A percentile compares a stretch with the other conserved stretches of the same genome.
phyloP scores from a whole-genome alignment of 2,329 filamentous ascomycete species.

The Cladosporium sp. region DNA sequence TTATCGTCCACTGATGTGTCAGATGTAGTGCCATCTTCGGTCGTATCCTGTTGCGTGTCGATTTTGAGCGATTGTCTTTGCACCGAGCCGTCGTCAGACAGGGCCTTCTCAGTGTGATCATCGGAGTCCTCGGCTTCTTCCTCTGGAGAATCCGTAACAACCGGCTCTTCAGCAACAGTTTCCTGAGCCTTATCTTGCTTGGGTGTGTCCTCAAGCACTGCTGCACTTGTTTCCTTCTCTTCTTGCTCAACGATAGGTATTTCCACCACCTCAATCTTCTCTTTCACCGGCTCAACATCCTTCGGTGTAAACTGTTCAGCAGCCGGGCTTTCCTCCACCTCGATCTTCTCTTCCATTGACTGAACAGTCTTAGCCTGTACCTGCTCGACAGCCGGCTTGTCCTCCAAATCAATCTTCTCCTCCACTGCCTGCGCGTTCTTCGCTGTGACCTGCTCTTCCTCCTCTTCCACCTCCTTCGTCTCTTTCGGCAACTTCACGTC shows the following conservation, averaged over 20 bases:
- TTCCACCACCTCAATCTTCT: background rate
- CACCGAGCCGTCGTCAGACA: conserved; percentile 7
- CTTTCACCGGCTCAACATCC: background rate
- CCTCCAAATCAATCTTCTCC: background rate
- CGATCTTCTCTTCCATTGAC: background rate
- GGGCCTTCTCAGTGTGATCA: conserved; percentile 11
- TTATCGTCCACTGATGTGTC: background rate
- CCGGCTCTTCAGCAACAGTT: background rate
- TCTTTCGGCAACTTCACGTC: background rate
- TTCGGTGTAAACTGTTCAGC: background rate
- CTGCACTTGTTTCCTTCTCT: background rate
- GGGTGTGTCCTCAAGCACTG: background rate
- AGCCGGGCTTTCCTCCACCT: background rate
- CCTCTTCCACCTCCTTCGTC: background rate
- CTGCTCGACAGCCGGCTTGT: background rate
- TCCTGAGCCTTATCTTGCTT: conserved; percentile 7
- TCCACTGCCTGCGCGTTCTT: background rate
- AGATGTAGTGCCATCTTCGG: background rate
- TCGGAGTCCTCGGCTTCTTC: conserved; percentile 8
- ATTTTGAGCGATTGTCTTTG: background rate
- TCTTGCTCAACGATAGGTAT: background rate
- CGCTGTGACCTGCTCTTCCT: background rate
- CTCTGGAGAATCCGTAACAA: background rate
- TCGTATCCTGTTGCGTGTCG: background rate
- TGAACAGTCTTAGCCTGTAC: background rate